These are phyloP conservation scores for Russula emetica DNA, from an alignment of 768 basidiomycete genomes.

Conservation along the genomic window DNA sequence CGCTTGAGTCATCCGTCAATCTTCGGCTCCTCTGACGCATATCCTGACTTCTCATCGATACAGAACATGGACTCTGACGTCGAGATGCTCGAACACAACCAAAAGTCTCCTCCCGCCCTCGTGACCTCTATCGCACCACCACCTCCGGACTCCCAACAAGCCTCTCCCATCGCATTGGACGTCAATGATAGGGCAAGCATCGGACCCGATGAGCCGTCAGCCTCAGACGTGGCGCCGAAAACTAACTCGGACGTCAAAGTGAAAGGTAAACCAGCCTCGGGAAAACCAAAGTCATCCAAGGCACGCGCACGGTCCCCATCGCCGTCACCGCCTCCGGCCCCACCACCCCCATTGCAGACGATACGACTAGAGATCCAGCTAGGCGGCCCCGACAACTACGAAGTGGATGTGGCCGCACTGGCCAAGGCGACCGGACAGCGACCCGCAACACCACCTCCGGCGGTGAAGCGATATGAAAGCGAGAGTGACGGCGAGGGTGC, in stretches of 20 bases:
- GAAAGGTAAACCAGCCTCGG: conserved; percentile 25
- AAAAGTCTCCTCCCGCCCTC: conserved; percentile 13
- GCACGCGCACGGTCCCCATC: conserved; percentile 48
- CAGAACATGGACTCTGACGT: conserved; percentile 20
- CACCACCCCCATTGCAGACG: conserved; percentile 52
- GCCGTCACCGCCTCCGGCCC: conserved; percentile 51
- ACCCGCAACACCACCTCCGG: conserved; percentile 49
- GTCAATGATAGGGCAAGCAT: conserved; percentile 16
- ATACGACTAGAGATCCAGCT: conserved; percentile 65
- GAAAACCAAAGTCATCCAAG: conserved; percentile 52
- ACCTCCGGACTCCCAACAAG: conserved; percentile 17
- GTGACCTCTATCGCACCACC: conserved; percentile 15
- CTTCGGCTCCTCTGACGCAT: neutral
- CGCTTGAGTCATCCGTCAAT: neutral
- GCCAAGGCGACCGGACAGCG: conserved; percentile 66
- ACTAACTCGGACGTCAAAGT: conserved; percentile 19
- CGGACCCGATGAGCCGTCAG: conserved; percentile 30
- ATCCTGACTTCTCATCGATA: neutral
- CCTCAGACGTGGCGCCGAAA: conserved; percentile 28
- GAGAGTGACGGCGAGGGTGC: conserved; percentile 47
- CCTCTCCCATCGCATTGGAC: conserved; percentile 14
- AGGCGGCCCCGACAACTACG: conserved; percentile 71
- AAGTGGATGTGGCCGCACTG: conserved; percentile 57
- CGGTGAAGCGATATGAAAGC: conserved; percentile 41
- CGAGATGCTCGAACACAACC: conserved; percentile 18